Percentiles rank a stretch among this genome's conserved stretches.
These are phyloP conservation scores for Ricinus communis DNA, from an alignment of 345 rosid genomes.

Conservation along the genomic window DNA sequence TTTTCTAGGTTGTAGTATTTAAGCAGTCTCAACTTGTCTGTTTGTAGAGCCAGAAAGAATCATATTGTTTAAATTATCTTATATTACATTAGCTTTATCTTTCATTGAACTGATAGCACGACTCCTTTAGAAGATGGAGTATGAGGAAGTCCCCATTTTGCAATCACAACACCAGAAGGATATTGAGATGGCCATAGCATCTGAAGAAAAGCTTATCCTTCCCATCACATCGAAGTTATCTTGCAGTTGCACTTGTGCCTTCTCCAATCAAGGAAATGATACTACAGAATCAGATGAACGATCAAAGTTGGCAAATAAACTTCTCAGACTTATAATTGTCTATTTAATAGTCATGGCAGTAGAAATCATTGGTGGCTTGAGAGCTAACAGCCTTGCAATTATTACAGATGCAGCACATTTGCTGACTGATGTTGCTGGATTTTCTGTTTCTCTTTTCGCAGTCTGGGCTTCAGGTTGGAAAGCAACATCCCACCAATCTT, in stretches of 20 bases:
- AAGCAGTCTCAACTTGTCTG: too few relatives aligned
- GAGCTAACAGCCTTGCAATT: slow-evolving; percentile 81
- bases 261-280: slow-evolving; percentile 45
- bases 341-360: slow-evolving; percentile 53
- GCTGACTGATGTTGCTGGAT: slow-evolving; percentile 69
- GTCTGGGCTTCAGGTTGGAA: slow-evolving; percentile 87
- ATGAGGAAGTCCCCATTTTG: slow-evolving; percentile 40
- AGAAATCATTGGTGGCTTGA: slow-evolving; percentile 69
- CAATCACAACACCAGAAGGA: slow-evolving; percentile 31
- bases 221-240: slow-evolving; percentile 22
- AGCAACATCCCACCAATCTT: slow-evolving; percentile 60
- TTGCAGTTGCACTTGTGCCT: slow-evolving; percentile 41
- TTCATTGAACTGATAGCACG: background rate
- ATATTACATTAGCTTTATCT: background rate
- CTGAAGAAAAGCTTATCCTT: slow-evolving; percentile 29
- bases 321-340: slow-evolving; percentile 47
- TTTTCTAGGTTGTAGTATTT: background rate
- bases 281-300: slow-evolving; percentile 44
- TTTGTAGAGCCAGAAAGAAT: too few relatives aligned
- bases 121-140: slow-evolving; percentile 49
- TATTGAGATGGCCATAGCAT: slow-evolving; percentile 39
- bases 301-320: slow-evolving; percentile 46
- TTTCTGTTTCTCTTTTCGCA: slow-evolving; percentile 62
- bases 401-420: slow-evolving; percentile 85
- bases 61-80: background rate